Evolutionary conservation across 176 grass and related monocot species (phyloP).

Genomic region (Melocanna baccifera): DNA sequence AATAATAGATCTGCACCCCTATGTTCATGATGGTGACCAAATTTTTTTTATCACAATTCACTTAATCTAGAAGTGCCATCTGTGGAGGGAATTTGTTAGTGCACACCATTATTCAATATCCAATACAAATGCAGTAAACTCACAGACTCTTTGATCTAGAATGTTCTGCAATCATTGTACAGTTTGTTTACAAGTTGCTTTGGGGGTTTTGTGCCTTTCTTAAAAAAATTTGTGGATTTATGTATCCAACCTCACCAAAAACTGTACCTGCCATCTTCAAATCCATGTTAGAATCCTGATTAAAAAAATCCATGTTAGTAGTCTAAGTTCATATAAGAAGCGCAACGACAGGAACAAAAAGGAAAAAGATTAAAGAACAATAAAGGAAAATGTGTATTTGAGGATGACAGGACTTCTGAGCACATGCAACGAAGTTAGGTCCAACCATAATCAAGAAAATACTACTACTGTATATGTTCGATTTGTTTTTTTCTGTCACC

Average conservation of each 20-base stretch:
- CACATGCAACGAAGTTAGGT: background rate
- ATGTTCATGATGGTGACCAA: background rate
- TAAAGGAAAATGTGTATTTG: constrained; percentile 15
- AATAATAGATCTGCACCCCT: background rate
- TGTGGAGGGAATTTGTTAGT: background rate
- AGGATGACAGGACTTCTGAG: background rate
- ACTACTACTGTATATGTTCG: background rate
- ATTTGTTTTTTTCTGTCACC: background rate
- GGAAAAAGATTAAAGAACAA: background rate
- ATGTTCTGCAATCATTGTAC: background rate
- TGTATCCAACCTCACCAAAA: background rate
- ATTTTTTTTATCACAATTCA: background rate
- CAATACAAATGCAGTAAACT: background rate
- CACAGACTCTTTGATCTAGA: background rate
- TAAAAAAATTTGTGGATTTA: background rate
- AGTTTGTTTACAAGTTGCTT: too few relatives aligned
- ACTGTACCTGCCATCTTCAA: background rate
- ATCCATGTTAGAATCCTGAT: background rate
- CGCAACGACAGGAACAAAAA: background rate
- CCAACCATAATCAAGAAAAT: background rate
- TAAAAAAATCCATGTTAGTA: background rate
- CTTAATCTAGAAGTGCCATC: background rate
- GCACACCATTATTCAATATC: background rate
- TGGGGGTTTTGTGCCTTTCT: background rate
- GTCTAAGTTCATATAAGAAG: background rate